Percentiles rank a stretch among this genome's conserved stretches.
Conservation (phyloP, 2,329 filamentous ascomycete genomes). For the Alternaria angustiovoidea region DNA sequence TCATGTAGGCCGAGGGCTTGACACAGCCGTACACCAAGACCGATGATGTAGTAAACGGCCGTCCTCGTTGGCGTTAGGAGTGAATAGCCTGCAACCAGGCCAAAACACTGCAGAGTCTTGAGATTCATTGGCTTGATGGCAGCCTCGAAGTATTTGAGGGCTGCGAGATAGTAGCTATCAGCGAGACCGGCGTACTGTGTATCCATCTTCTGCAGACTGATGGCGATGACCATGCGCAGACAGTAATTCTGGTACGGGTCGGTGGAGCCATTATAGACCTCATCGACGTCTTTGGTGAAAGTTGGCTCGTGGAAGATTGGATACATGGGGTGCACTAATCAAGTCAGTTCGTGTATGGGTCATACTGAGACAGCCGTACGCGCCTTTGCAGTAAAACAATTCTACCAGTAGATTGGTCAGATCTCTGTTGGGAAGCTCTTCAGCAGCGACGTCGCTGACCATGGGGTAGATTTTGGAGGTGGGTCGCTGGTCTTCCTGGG, state of each 20-base stretch:
- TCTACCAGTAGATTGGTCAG: slow-evolving; percentile 82
- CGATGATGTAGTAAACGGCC: slow-evolving; percentile 91
- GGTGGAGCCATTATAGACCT: slow-evolving; percentile 77
- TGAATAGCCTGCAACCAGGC: slow-evolving; percentile 89
- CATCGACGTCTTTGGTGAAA: slow-evolving; percentile 78
- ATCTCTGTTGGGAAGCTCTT: slow-evolving; percentile 74
- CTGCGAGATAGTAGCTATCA: slow-evolving; percentile 93
- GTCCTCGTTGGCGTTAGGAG: slow-evolving; percentile 90
- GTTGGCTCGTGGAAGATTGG: slow-evolving; percentile 86
- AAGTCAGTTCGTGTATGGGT: slow-evolving; percentile 22
- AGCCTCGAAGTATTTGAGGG: slow-evolving; percentile 82
- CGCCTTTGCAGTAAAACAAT: slow-evolving; percentile 85
- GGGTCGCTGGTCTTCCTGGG: slow-evolving; percentile 70
- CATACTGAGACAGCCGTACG: background rate
- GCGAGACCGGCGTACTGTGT: slow-evolving; percentile 90
- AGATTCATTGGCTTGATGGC: slow-evolving; percentile 89
- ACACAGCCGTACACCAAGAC: slow-evolving; percentile 84
- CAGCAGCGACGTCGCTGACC: slow-evolving; percentile 83
- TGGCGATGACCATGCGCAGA: slow-evolving; percentile 89
- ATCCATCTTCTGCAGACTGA: slow-evolving; percentile 91
- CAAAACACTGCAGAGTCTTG: slow-evolving; percentile 87
- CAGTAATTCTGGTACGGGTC: slow-evolving; percentile 90
- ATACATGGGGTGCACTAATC: slow-evolving; percentile 82
- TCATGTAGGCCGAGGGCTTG: slow-evolving; percentile 88
- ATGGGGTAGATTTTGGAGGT: slow-evolving; percentile 87